Conservation (phyloP, 2,329 filamentous ascomycete species). For the Diaporthe vaccinii region DNA sequence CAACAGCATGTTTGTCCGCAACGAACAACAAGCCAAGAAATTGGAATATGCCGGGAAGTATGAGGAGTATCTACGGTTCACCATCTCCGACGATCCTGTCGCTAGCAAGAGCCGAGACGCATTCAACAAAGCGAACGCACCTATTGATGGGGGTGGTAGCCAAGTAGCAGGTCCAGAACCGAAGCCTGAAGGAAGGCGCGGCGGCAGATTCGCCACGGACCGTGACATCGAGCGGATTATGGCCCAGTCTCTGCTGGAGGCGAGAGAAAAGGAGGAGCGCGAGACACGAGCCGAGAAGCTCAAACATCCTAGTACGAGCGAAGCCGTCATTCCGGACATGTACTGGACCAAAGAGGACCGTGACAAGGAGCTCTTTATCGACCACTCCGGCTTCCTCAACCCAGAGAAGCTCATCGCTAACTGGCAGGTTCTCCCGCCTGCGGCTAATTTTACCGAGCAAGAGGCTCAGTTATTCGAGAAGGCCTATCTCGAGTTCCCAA, state of each 20-base stretch:
- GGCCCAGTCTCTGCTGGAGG: constrained; percentile 78
- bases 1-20: constrained; percentile 53
- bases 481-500: constrained; percentile 80
- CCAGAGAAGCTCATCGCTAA: constrained; percentile 76
- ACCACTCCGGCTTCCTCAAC: constrained; percentile 75
- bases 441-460: constrained; percentile 80
- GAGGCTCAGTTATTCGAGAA: constrained; percentile 81
- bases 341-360: constrained; percentile 73
- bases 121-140: constrained; percentile 58
- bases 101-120: constrained; percentile 69
- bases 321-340: constrained; percentile 81
- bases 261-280: constrained; percentile 78
- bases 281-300: constrained; percentile 75
- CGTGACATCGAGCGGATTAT: constrained; percentile 80
- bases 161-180: constrained; percentile 60
- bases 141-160: constrained; percentile 40
- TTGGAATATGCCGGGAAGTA: constrained; percentile 63
- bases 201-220: constrained; percentile 75
- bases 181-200: constrained; percentile 68
- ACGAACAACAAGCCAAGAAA: constrained; percentile 56
- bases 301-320: constrained; percentile 73
- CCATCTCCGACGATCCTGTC: constrained; percentile 66
- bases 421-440: constrained; percentile 79
- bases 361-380: constrained; percentile 70
- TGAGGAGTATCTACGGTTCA: constrained; percentile 67